Base-by-base conservation (phyloP, 805 yeast species). In the Groenewaldozyma tartarivorans region DNA sequence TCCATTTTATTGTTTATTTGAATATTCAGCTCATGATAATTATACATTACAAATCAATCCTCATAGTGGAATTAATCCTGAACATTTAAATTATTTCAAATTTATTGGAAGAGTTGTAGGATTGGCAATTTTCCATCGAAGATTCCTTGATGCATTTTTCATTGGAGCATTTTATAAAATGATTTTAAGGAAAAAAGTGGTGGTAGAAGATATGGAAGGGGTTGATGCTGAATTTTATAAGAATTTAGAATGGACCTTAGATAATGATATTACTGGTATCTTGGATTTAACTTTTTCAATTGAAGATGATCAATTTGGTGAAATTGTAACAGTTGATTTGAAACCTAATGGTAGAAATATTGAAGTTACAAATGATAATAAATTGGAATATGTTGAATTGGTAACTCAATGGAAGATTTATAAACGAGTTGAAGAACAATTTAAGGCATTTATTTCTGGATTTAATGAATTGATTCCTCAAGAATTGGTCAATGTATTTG, bases 61-160 rank as follows among this genome's bases (percentile, higher is more conserved):
- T 51, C 92, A 90, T 64, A 84, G 95, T 18, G 95, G 87, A 48
- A 84, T 92, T 54, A 92, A 92, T 62, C 96, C 97, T 18, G 99
- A 92, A 68, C 98, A 92, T 64, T 75, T 92, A 71, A 88, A 87
- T 63, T 92, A 92, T 66, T 92, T 92, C 80, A 90, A 88, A 64
- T 92, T 92, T 60, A 88, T 92, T 60, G 99, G 99, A 50, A 79
- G 99, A 66, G 95, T 88, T 43, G 96, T 92, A 43, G 99, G 98
- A 35, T 71, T 92, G 52, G 96, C 96, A 63, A 95, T 92, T 16
- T 92, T 92, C 87, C 98, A 92, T 62, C 78, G 98, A 63, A 77
- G 98, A 62, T 92, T 92, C 68, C 68, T 92, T 60, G 99, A 92
- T 63, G 97, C 97, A 0, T 92, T 92, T 74, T 92, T 92, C 63